phyloP scores from a whole-genome alignment of 1,139 yeast genomes.

The Yamadazyma dendronema region DNA sequence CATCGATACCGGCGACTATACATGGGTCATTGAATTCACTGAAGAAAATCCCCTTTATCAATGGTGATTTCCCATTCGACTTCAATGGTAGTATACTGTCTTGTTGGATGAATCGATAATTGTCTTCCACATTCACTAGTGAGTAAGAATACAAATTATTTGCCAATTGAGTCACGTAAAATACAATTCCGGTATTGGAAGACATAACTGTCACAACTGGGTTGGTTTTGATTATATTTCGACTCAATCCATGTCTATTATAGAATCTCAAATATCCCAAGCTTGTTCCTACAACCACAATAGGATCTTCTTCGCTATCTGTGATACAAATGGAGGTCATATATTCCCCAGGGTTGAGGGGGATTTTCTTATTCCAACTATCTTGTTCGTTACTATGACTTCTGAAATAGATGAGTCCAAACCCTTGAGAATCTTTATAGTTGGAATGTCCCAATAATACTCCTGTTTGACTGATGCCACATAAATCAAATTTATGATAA shows the following conservation, averaged over 20 bases:
- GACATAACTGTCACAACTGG: conserved; percentile 41
- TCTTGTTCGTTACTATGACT: conserved; percentile 45
- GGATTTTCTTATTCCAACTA: conserved; percentile 43
- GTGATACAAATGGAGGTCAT: conserved; percentile 39
- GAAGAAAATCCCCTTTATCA: conserved; percentile 71
- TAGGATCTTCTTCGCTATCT: conserved; percentile 21
- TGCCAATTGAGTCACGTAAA: conserved; percentile 33
- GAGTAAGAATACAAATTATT: conserved; percentile 34
- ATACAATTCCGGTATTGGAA: conserved; percentile 30
- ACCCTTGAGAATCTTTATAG: conserved; percentile 17
- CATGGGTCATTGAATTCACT: conserved; percentile 89
- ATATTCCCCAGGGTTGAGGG: conserved; percentile 33
- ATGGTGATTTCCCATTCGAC: conserved; percentile 24
- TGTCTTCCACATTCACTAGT: conserved; percentile 35
- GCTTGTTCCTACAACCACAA: conserved; percentile 42
- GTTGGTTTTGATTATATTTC: conserved; percentile 36
- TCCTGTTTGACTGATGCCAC: conserved; percentile 69
- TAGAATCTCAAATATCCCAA: conserved; percentile 42
- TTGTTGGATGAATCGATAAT: conserved; percentile 41
- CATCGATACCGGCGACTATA: conserved; percentile 67
- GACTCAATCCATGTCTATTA: conserved; percentile 41
- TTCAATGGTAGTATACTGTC: conserved; percentile 39
- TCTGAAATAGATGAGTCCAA: conserved; percentile 42
- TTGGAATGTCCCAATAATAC: conserved; percentile 58
- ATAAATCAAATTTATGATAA: conserved; percentile 65